A percentile compares a stretch with the other conserved stretches of the same genome.
Conservation (phyloP, 1,284 basidiomycete genomes). For the Tylopilus sp. region DNA sequence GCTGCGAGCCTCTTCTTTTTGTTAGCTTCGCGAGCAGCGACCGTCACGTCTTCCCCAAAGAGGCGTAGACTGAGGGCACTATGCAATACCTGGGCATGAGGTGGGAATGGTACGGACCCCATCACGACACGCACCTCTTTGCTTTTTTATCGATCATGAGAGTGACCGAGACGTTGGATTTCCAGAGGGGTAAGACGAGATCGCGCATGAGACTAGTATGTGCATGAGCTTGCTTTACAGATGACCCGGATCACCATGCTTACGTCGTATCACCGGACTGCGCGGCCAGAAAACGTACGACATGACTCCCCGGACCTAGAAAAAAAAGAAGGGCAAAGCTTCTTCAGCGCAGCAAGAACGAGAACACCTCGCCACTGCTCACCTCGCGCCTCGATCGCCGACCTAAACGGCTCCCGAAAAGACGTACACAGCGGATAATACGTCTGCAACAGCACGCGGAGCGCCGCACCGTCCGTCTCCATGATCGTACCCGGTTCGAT, state of each 20-base stretch:
- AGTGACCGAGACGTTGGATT: constrained; percentile 79
- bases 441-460: constrained; percentile 68
- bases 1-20: constrained; percentile 26
- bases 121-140: constrained; percentile 62
- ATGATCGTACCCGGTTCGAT: constrained; percentile 67
- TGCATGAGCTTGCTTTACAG: constrained; percentile 3
- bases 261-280: constrained; percentile 56
- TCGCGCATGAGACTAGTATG: constrained; percentile 66
- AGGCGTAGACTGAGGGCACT: constrained; percentile 78
- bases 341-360: neutral
- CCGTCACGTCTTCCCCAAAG: constrained; percentile 75
- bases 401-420: constrained; percentile 62
- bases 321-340: too few species aligned
- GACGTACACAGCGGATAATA: constrained; percentile 75
- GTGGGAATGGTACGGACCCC: neutral
- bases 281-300: constrained; percentile 66
- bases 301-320: constrained; percentile 67
- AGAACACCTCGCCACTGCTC: neutral
- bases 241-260: constrained; percentile 17
- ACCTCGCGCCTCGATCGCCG: constrained; percentile 52
- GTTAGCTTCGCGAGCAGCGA: constrained; percentile 44
- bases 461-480: constrained; percentile 53
- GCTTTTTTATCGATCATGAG: constrained; percentile 95
- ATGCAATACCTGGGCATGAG: neutral
- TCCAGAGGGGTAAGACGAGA: constrained; percentile 86